Conservation (phyloP, 805 yeast genomes). For the Kodamaea nitidulidarum region DNA sequence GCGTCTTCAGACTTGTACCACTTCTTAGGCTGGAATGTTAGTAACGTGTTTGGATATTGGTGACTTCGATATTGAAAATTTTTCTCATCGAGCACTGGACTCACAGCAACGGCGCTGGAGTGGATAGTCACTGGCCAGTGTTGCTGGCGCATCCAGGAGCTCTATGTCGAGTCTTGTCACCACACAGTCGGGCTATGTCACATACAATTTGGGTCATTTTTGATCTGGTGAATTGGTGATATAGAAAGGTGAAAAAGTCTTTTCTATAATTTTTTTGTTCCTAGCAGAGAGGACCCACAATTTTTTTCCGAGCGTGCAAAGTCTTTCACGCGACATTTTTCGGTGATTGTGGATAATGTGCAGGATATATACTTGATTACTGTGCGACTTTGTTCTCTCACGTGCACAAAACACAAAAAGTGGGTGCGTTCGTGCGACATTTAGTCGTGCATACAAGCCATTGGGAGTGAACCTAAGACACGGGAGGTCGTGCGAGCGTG, state of each 20-base stretch:
- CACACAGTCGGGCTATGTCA: background rate
- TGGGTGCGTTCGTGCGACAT: constrained; percentile 3
- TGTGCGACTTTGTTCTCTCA: constrained; percentile 2
- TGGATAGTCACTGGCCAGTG: background rate
- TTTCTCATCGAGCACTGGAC: no score
- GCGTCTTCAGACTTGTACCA: constrained; percentile 94
- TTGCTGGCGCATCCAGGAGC: background rate
- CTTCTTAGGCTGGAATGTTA: constrained; percentile 62
- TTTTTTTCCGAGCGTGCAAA: constrained; percentile 4
- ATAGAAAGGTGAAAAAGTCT: constrained; percentile 13
- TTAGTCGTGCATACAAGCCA: background rate
- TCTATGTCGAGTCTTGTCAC: background rate
- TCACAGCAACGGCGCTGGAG: background rate
- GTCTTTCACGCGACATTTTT: constrained; percentile 4
- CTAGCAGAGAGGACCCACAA: constrained; percentile 1
- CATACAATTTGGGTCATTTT: constrained; percentile 29
- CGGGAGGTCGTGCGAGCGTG: background rate
- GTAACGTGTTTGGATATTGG: constrained; percentile 13
- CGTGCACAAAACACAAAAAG: background rate
- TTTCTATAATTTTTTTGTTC: constrained; percentile 13
- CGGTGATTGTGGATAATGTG: background rate
- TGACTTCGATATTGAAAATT: constrained; percentile 1
- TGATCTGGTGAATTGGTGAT: constrained; percentile 18
- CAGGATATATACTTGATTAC: background rate
- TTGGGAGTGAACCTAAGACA: no score